Percentiles rank a stretch among this genome's conserved stretches.
These are phyloP conservation scores for Austroboletus eburneus DNA, from an alignment of 768 basidiomycete genomes.

Conservation along the genomic window DNA sequence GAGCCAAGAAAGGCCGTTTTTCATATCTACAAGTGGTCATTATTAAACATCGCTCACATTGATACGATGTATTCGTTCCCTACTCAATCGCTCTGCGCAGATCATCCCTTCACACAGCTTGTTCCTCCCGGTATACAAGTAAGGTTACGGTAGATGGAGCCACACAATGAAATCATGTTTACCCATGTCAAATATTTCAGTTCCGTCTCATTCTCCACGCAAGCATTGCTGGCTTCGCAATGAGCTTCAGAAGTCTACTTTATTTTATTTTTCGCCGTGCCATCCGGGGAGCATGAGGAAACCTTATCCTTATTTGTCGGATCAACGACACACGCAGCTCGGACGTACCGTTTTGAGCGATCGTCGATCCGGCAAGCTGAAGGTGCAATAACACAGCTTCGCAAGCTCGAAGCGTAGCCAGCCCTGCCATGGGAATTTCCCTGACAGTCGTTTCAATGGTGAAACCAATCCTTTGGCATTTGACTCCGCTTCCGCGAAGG, in stretches of 20 bases:
- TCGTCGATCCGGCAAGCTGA: not conserved
- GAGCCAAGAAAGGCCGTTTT: not conserved
- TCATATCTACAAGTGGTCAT: not conserved
- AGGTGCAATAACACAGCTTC: not conserved
- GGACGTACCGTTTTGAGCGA: not conserved
- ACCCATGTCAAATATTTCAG: not conserved
- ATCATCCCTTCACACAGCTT: not conserved
- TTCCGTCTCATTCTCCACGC: too few species aligned
- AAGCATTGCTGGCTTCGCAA: not conserved
- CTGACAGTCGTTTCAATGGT: not conserved
- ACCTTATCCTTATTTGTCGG: slow-evolving; percentile 1
- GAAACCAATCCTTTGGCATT: slow-evolving; percentile 6
- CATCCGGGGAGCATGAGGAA: not conserved
- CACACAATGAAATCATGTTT: not conserved
- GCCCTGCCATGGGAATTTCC: not conserved
- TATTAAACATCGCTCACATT: not conserved
- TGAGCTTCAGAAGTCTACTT: not conserved
- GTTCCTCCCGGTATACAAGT: not conserved
- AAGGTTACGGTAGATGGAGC: not conserved
- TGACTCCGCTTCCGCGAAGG: slow-evolving; percentile 30
- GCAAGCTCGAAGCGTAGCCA: not conserved
- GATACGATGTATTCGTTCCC: not conserved
- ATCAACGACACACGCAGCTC: not conserved
- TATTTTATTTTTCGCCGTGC: not conserved
- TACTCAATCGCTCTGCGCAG: not conserved